Evolutionary conservation across 2,329 filamentous ascomycete genomes (phyloP).

Genomic region (Aspergillus sp.): DNA sequence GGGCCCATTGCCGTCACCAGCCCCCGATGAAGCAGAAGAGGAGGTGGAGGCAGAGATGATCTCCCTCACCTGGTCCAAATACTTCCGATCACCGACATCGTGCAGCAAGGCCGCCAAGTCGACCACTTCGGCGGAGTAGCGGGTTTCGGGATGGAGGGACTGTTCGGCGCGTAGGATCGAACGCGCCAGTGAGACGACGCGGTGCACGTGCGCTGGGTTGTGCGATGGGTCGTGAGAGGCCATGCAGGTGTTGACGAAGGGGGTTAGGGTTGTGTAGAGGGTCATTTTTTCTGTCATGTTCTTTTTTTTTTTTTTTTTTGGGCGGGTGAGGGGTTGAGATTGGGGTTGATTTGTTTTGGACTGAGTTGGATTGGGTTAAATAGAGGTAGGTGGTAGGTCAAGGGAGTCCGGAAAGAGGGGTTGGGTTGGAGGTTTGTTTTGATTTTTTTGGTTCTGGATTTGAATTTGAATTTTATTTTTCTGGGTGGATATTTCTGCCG

Average conservation of each 20-base stretch:
- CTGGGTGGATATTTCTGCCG: too few relatives aligned
- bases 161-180: constrained; percentile 59
- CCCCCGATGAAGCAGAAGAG: background rate
- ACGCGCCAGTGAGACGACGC: constrained; percentile 72
- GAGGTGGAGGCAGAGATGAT: background rate
- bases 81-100: constrained; percentile 86
- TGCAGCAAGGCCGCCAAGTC: constrained; percentile 75
- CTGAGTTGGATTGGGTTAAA: background rate
- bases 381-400: too few relatives aligned
- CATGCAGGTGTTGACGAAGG: constrained; percentile 72
- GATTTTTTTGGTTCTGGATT: too few relatives aligned
- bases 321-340: background rate
- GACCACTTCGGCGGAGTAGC: constrained; percentile 57
- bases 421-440: too few relatives aligned
- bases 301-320: constrained; percentile 1
- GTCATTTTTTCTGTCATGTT: constrained; percentile 8
- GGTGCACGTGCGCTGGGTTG: constrained; percentile 80
- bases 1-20: too few relatives aligned
- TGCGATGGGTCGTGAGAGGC: constrained; percentile 76
- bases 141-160: constrained; percentile 22
- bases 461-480: too few relatives aligned
- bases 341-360: background rate
- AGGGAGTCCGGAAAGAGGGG: too few relatives aligned
- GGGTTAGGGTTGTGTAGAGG: constrained; percentile 57
- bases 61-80: constrained; percentile 48